A percentile compares a stretch with the other conserved stretches of the same genome.
Evolutionary conservation across 306 rosid species (phyloP).

Genomic region (Cucurbita argyrosperma): DNA sequence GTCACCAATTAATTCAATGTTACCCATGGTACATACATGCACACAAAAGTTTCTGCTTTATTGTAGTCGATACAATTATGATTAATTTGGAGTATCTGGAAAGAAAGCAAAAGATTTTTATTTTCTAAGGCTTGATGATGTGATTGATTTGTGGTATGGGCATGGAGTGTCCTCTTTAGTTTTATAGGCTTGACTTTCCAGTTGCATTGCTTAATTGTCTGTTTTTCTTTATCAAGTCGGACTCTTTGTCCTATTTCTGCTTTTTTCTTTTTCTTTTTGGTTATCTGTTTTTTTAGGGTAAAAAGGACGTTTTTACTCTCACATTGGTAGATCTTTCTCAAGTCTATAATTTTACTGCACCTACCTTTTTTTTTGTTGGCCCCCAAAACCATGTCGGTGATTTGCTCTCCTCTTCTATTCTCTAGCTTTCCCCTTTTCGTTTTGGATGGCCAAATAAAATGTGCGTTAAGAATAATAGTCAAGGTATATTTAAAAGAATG

Average conservation of each 20-base stretch:
- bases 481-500: no score
- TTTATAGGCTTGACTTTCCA: neutral
- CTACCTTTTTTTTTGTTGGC: neutral
- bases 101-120: neutral
- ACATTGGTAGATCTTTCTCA: neutral
- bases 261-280: neutral
- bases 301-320: neutral
- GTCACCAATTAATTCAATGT: neutral
- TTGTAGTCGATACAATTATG: neutral
- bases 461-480: neutral
- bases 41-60: neutral
- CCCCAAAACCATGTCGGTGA: neutral
- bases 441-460: neutral
- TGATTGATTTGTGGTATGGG: neutral
- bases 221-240: neutral
- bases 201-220: neutral
- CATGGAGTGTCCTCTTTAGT: neutral
- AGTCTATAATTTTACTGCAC: neutral
- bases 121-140: neutral
- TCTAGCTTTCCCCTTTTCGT: neutral
- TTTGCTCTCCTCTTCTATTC: neutral
- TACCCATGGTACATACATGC: neutral
- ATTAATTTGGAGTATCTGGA: neutral
- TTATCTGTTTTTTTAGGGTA: neutral
- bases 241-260: neutral